A percentile compares a stretch with the other conserved stretches of the same genome.
Conservation (phyloP, 1,284 basidiomycete genomes). For the Rhodotorula sp. region DNA sequence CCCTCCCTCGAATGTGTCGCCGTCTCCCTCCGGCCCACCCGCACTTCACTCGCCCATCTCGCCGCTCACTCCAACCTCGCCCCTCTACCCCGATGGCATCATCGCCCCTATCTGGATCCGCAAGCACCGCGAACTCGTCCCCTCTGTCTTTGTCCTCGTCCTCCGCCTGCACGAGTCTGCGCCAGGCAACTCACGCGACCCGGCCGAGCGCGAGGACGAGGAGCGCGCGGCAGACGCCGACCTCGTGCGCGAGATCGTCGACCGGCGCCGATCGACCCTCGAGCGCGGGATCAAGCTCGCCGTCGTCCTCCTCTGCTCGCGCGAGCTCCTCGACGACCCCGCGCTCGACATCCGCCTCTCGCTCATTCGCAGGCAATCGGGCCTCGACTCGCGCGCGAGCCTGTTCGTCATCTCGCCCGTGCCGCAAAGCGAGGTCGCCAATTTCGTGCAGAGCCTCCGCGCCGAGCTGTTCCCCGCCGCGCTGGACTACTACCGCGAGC, state of each 20-base stretch:
- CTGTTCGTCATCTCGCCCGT: slow-evolving; percentile 94
- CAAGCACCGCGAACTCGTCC: slow-evolving; percentile 87
- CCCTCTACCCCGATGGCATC: slow-evolving; percentile 88
- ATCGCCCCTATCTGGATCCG: slow-evolving; percentile 96
- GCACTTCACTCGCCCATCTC: slow-evolving; percentile 80
- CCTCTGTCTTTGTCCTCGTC: slow-evolving; percentile 89
- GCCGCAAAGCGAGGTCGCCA: slow-evolving; percentile 71
- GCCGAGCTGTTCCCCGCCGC: slow-evolving; percentile 83
- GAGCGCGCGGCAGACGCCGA: slow-evolving; percentile 73
- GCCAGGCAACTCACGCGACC: slow-evolving; percentile 32
- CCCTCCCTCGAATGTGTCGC: slow-evolving; percentile 52
- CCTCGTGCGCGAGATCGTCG: slow-evolving; percentile 73
- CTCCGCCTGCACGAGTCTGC: slow-evolving; percentile 69
- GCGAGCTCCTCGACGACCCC: slow-evolving; percentile 77
- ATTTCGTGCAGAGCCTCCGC: slow-evolving; percentile 82
- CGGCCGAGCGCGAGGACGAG: slow-evolving; percentile 60
- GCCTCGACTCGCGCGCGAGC: slow-evolving; percentile 84
- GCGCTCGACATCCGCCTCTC: slow-evolving; percentile 78
- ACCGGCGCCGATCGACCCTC: slow-evolving; percentile 72
- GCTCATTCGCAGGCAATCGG: slow-evolving; percentile 79
- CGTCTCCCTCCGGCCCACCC: neutral
- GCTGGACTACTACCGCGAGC: slow-evolving; percentile 86
- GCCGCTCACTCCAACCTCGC: slow-evolving; percentile 81
- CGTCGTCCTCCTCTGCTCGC: slow-evolving; percentile 86
- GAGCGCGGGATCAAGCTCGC: slow-evolving; percentile 92